Percentiles rank a stretch among this genome's conserved stretches.
Evolutionary conservation across 139 green algal genomes (phyloP).

Genomic region (Auxenochlorella protothecoides): DNA sequence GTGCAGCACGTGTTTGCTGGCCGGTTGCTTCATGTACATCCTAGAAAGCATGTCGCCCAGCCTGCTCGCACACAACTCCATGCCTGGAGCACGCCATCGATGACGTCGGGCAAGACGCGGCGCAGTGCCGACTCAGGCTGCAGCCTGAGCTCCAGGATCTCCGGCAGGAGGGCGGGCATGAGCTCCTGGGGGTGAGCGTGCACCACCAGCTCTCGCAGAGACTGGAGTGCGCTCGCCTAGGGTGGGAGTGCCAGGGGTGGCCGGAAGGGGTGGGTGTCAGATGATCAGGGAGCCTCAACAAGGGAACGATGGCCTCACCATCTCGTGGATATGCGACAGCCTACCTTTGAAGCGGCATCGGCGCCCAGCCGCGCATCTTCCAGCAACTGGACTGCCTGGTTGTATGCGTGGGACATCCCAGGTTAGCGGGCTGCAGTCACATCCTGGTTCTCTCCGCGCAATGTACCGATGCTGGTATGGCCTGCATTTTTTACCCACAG

Average conservation of each 20-base stretch:
- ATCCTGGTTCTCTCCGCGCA: too few species aligned
- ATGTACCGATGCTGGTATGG: too few species aligned
- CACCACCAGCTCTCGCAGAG: constrained; percentile 37
- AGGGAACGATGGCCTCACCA: not conserved
- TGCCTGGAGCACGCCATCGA: constrained; percentile 12
- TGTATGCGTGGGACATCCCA: too few species aligned
- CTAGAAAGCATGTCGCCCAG: too few species aligned
- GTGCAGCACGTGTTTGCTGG: too few species aligned
- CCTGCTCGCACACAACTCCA: not conserved
- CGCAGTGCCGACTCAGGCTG: constrained; percentile 15
- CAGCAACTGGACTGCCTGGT: not conserved
- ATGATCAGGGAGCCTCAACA: not conserved
- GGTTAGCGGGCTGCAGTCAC: too few species aligned
- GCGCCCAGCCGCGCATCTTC: not conserved
- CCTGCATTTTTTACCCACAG: too few species aligned
- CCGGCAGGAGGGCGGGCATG: constrained; percentile 28
- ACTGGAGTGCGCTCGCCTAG: constrained; percentile 30
- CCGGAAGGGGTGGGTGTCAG: not conserved
- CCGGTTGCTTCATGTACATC: too few species aligned
- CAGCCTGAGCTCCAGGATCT: constrained; percentile 25
- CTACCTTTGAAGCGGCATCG: not conserved
- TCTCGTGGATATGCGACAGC: not conserved
- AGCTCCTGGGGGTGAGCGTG: constrained; percentile 19
- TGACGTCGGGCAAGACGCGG: constrained; percentile 18
- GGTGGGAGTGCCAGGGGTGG: not conserved